Evolutionary conservation across 345 rosid genomes (phyloP).

Genomic region (Salix viminalis): DNA sequence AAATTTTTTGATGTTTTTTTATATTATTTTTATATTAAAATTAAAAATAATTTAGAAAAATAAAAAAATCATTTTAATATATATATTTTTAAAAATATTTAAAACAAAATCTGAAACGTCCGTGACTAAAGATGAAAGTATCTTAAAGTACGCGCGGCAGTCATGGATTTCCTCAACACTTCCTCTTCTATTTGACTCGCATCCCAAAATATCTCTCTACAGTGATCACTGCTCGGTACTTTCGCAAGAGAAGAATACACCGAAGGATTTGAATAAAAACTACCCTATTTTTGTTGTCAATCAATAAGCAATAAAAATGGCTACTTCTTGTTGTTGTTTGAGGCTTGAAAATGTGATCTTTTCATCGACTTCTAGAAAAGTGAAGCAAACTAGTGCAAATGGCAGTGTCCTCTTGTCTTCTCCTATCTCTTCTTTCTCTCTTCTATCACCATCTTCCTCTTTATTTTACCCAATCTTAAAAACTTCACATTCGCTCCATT

Average conservation of each 20-base stretch:
- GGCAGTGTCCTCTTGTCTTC: background rate
- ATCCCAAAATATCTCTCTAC: background rate
- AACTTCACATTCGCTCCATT: constrained; percentile 13
- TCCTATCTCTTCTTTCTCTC: constrained; percentile 23
- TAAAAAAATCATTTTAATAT: no score
- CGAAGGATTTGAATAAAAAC: background rate
- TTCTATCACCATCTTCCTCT: constrained; percentile 24
- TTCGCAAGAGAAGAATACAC: background rate
- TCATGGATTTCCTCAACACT: background rate
- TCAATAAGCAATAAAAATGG: constrained; percentile 25
- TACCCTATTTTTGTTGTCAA: background rate
- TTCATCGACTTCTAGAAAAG: constrained; percentile 10
- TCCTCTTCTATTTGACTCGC: background rate
- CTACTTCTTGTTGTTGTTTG: constrained; percentile 29
- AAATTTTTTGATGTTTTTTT: no score
- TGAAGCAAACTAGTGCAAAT: constrained; percentile 1
- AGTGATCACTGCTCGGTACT: background rate
- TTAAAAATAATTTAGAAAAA: no score
- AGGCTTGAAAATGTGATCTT: constrained; percentile 34
- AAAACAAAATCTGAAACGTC: no score
- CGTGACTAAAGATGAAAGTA: background rate
- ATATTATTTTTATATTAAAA: no score
- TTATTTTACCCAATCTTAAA: constrained; percentile 18
- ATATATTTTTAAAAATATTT: no score
- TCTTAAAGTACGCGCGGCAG: background rate